Evolutionary conservation across 257 asterid species (phyloP).

Genomic region (Vinca minor): DNA sequence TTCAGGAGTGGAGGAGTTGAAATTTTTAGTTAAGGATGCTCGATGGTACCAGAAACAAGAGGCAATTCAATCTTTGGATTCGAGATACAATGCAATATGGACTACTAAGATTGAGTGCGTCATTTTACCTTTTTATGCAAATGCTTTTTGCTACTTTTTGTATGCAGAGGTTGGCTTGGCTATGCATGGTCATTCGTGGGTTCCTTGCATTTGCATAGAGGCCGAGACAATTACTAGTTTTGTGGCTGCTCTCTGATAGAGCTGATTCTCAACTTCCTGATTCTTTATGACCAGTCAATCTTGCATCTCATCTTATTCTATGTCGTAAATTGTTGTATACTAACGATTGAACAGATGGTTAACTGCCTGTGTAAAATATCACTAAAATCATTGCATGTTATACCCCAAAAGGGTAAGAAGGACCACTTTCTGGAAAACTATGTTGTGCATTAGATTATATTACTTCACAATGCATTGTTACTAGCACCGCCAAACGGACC

Average conservation of each 20-base stretch:
- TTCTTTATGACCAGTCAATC: neutral
- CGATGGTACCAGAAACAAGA: conserved; percentile 60
- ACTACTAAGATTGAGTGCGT: conserved; percentile 54
- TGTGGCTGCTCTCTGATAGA: neutral
- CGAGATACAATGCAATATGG: conserved; percentile 70
- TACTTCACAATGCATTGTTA: neutral
- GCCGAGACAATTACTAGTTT: neutral
- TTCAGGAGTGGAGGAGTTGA: conserved; percentile 56
- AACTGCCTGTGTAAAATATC: neutral
- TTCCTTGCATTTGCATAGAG: neutral
- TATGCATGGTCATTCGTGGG: neutral
- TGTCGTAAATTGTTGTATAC: neutral
- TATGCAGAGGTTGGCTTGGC: neutral
- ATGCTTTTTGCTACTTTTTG: conserved; percentile 11
- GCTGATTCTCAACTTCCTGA: neutral
- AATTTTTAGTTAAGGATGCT: conserved; percentile 47
- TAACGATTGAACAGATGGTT: neutral
- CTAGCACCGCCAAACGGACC: no score
- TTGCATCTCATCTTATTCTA: neutral
- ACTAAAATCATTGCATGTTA: neutral
- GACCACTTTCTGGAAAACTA: neutral
- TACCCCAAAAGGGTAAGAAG: neutral
- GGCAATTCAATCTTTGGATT: conserved; percentile 63
- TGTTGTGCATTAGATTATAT: neutral
- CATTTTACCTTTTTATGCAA: conserved; percentile 12